Evolutionary conservation across 2,329 filamentous ascomycete genomes (phyloP).

Genomic region (Hypomyces perniciosus): DNA sequence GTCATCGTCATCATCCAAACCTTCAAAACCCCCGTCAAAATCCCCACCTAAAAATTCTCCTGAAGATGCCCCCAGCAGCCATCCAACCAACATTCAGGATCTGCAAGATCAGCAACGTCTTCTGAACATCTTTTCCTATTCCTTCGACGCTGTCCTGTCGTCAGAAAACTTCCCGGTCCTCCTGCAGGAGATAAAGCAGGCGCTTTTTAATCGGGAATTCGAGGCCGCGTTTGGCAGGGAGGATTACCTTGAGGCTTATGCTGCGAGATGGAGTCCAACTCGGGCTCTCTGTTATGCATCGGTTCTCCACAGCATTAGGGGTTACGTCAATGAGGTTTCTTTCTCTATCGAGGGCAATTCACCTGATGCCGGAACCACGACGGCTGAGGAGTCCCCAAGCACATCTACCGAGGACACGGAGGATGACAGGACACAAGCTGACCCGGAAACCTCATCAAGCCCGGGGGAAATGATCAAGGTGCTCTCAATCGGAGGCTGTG

Average conservation of each 20-base stretch:
- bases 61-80: not conserved
- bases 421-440: not conserved
- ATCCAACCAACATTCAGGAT: slow-evolving; percentile 14
- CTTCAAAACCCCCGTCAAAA: not conserved
- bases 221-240: slow-evolving; percentile 66
- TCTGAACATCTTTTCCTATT: slow-evolving; percentile 64
- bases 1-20: not conserved
- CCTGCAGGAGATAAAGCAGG: slow-evolving; percentile 78
- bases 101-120: slow-evolving; percentile 55
- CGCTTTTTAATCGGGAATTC: slow-evolving; percentile 84
- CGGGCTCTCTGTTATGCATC: slow-evolving; percentile 74
- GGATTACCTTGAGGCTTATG: slow-evolving; percentile 74
- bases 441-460: not conserved
- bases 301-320: slow-evolving; percentile 38
- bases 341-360: not conserved
- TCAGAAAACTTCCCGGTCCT: slow-evolving; percentile 44
- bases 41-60: not conserved
- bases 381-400: not conserved
- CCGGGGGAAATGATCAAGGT: slow-evolving; percentile 27
- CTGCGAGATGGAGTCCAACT: slow-evolving; percentile 83
- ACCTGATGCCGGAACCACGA: slow-evolving; percentile 1
- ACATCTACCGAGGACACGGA: not conserved
- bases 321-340: slow-evolving; percentile 27
- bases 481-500: slow-evolving; percentile 50
- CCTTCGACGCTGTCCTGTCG: slow-evolving; percentile 50